Percentiles rank a stretch among this genome's conserved stretches.
Conservation (phyloP, 176 grass and related monocot genomes). For the Rhynchospora tenuis region DNA sequence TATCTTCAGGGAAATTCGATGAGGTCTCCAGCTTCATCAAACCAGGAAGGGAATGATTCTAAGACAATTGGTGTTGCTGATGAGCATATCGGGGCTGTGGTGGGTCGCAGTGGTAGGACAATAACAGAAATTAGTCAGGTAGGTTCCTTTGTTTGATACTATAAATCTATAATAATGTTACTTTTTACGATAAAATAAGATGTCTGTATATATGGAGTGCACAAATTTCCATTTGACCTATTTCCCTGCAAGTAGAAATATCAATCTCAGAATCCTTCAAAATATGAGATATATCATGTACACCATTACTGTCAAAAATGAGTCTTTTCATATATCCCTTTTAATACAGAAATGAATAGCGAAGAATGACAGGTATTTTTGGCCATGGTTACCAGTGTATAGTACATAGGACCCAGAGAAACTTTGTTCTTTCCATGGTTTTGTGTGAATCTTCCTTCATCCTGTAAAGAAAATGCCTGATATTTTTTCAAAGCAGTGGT, state of each 20-base stretch:
- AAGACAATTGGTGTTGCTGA: conserved; percentile 76
- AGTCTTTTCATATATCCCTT: neutral
- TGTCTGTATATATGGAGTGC: neutral
- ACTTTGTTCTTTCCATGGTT: neutral
- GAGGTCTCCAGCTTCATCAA: conserved; percentile 34
- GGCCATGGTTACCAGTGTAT: neutral
- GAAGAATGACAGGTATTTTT: neutral
- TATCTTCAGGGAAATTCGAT: conserved; percentile 37
- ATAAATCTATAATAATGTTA: neutral
- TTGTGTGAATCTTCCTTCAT: neutral
- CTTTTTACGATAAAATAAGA: neutral
- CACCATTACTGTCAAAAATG: neutral
- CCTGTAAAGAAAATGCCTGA: neutral
- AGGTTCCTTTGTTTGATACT: neutral
- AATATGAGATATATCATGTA: neutral
- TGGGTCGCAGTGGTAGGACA: conserved; percentile 74
- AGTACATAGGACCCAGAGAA: neutral
- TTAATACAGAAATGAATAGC: neutral
- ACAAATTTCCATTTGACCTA: neutral
- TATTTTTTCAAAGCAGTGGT: neutral
- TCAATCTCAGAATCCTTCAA: neutral
- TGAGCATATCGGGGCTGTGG: conserved; percentile 83
- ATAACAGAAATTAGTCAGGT: conserved; percentile 92
- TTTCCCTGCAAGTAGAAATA: neutral
- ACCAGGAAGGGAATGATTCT: conserved; percentile 48